A percentile compares a stretch with the other conserved stretches of the same genome.
Evolutionary conservation across 2,329 filamentous ascomycete species (phyloP).

Genomic region (Plenodomus biglobosus): DNA sequence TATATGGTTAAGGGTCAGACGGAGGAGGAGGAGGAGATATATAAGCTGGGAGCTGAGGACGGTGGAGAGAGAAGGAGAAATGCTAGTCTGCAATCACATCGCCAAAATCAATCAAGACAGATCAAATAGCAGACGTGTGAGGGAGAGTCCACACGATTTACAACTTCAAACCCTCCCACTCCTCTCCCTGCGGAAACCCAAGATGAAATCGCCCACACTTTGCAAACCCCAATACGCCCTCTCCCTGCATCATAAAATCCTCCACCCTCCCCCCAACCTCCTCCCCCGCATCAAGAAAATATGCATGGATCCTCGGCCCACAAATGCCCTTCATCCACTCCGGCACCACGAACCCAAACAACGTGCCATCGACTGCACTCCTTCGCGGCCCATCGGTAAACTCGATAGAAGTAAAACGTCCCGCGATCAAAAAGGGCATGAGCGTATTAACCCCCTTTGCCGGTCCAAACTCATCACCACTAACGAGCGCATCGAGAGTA

Average conservation of each 20-base stretch:
- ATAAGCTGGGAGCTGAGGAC: no score
- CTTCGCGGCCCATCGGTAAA: slow-evolving; percentile 23
- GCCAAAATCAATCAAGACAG: no score
- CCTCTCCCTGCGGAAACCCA: slow-evolving; percentile 46
- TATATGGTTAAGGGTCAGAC: no score
- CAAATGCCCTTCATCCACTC: slow-evolving; percentile 46
- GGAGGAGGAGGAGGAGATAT: no score
- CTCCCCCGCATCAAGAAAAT: slow-evolving; percentile 35
- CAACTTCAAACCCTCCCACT: slow-evolving; percentile 43
- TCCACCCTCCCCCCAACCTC: slow-evolving; percentile 41
- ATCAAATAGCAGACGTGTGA: no score
- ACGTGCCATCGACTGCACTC: slow-evolving; percentile 40
- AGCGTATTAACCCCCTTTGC: slow-evolving; percentile 43
- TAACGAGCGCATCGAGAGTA: slow-evolving; percentile 18
- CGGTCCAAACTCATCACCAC: slow-evolving; percentile 15
- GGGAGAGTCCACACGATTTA: no score
- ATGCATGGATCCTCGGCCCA: slow-evolving; percentile 44
- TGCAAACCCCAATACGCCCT: slow-evolving; percentile 41
- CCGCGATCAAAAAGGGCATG: slow-evolving; percentile 44
- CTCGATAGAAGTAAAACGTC: slow-evolving; percentile 40
- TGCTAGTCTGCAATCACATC: no score
- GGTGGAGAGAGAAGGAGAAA: no score
- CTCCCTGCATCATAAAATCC: slow-evolving; percentile 43
- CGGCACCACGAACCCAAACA: slow-evolving; percentile 47
- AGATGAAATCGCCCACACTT: slow-evolving; percentile 49